A percentile compares a stretch with the other conserved stretches of the same genome.
Conservation (phyloP, 148 eudicot species). For the Arbutus unedo region DNA sequence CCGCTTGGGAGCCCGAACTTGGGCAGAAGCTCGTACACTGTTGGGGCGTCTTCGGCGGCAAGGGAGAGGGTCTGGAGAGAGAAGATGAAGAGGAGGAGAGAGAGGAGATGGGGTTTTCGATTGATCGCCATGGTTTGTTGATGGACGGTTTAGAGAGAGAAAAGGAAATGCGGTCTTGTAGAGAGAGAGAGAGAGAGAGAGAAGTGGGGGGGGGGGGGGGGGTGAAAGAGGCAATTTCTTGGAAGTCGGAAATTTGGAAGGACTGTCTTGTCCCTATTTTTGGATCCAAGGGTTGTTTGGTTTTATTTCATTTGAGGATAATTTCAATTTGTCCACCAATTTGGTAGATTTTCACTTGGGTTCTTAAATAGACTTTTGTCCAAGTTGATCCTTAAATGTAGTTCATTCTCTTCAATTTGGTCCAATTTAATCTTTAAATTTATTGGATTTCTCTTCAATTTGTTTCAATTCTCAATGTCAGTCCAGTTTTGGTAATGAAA, state of each 20-base stretch:
- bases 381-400: background rate
- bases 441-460: background rate
- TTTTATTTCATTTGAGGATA: background rate
- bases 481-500: no score
- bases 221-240: background rate
- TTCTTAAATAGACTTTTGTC: background rate
- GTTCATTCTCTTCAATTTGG: background rate
- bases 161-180: background rate
- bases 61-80: background rate
- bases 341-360: background rate
- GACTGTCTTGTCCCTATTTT: background rate
- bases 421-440: background rate
- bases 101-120: constrained; percentile 8
- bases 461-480: background rate
- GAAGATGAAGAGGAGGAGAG: constrained; percentile 9
- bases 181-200: background rate
- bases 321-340: background rate
- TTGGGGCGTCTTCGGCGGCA: constrained; percentile 13
- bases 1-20: constrained; percentile 75
- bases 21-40: constrained; percentile 68
- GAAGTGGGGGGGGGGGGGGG: no score
- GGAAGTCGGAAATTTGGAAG: constrained; percentile 1
- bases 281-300: background rate
- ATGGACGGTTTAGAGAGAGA: background rate
- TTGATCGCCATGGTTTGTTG: background rate